phyloP scores from a whole-genome alignment of 148 eudicot species.

The Cornus florida region DNA sequence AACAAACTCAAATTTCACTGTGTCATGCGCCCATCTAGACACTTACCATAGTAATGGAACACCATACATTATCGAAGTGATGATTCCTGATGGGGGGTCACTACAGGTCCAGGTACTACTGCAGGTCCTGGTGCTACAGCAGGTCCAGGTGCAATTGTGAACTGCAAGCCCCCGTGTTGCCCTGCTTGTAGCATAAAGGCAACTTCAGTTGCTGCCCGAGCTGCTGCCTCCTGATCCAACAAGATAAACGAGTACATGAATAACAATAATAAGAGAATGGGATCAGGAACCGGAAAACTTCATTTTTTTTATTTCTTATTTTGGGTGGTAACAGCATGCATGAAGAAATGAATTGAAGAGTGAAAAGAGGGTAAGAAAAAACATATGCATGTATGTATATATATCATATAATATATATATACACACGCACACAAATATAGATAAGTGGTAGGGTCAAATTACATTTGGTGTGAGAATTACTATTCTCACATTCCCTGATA shows the following conservation, averaged over 20 bases:
- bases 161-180: not conserved
- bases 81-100: slow-evolving; percentile 32
- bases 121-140: slow-evolving; percentile 20
- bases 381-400: not conserved
- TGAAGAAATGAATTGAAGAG: not conserved
- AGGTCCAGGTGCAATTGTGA: too few relatives aligned
- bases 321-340: not conserved
- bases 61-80: slow-evolving; percentile 26
- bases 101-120: slow-evolving; percentile 24
- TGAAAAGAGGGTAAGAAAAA: not conserved
- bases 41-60: not conserved
- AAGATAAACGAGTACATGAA: too few relatives aligned
- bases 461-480: not conserved
- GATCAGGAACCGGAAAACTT: not conserved
- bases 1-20: not conserved
- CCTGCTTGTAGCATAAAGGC: not conserved
- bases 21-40: not conserved
- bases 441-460: not conserved
- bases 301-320: too few relatives aligned
- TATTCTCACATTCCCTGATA: not conserved
- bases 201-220: not conserved
- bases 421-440: not conserved
- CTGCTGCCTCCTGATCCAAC: not conserved
- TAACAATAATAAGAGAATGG: too few relatives aligned
- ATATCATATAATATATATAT: not conserved